Base-by-base conservation (phyloP, 305 asterid genomes). In the Fraxinus albicans region DNA sequence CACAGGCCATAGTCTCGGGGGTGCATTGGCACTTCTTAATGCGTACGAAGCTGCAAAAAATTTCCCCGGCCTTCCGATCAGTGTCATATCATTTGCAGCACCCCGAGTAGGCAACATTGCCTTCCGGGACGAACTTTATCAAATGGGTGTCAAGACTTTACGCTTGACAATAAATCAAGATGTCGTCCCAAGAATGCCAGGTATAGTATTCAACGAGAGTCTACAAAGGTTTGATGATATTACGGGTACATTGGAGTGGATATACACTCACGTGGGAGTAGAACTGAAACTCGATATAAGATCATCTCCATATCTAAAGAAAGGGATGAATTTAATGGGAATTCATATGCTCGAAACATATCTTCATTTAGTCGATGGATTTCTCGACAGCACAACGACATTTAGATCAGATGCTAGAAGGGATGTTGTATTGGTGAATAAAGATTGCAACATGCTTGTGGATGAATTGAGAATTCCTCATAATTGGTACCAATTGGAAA, bases 101-200 rank as follows among this genome's bases (percentile, higher is more conserved):
- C 98, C 98, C 0, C 88, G 97, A 35, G 98, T 94, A 1, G 97
- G 98, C 0, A 94, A 94, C 87, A 93, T 91, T 6, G 96, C 97
- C 0, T 93, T 94, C 21, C 90, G 96, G 4, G 97, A 93, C 12
- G 95, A 94, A 36, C 86, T 94, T 1, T 90, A 91, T 58, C 94
- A 86, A 42, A 81, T 92, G 90, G 94, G 95, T 0, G 87, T 93
- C 0, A 94, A 91, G 50, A 91, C 94, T 0, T 70, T 94, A 34
- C 92, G 95, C 0, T 81, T 94, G 3, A 91, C 94, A 0, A 1
- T 84, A 1, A 92, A 89, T 25, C 97, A 94, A 10, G 98, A 94
- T 10, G 77, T 91, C 1, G 96, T 94, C 35, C 98, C 94, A 0
- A 80, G 87, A 10, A 94, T 93, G 98, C 97, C 96, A 0, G 95